Conservation (phyloP, 2,329 filamentous ascomycete genomes). For the Pleurostoma richardsiae region DNA sequence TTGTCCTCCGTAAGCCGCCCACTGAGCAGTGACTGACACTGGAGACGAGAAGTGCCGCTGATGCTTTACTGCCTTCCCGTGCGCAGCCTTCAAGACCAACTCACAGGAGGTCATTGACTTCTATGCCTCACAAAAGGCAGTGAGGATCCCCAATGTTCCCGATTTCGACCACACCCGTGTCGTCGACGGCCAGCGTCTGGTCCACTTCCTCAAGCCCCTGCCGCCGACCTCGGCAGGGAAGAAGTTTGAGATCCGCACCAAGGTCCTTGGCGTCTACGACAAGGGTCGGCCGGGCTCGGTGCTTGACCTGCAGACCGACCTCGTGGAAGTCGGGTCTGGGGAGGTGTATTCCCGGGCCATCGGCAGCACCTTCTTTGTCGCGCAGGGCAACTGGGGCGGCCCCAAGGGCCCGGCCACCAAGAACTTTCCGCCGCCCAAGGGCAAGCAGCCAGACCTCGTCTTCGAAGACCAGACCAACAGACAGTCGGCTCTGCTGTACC, state of each 20-base stretch:
- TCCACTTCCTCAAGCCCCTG: constrained; percentile 72
- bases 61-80: neutral
- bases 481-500: constrained; percentile 73
- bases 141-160: constrained; percentile 70
- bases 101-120: constrained; percentile 78
- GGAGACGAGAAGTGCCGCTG: neutral
- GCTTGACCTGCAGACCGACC: constrained; percentile 70
- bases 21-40: no score
- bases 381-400: constrained; percentile 77
- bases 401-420: constrained; percentile 80
- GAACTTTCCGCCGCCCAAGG: constrained; percentile 70
- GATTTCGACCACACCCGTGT: constrained; percentile 69
- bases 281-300: constrained; percentile 82
- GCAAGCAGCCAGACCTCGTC: constrained; percentile 63
- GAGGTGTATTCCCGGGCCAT: constrained; percentile 68
- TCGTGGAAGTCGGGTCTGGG: constrained; percentile 64
- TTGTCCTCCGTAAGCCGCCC: constrained; percentile 62
- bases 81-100: constrained; percentile 67
- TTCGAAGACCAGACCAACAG: constrained; percentile 65
- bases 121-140: constrained; percentile 63
- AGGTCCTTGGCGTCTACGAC: constrained; percentile 82
- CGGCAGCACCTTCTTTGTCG: constrained; percentile 73
- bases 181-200: constrained; percentile 78
- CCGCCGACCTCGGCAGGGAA: constrained; percentile 66
- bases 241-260: constrained; percentile 71